phyloP scores from a whole-genome alignment of 768 basidiomycete genomes.

The Nidularia sp. region DNA sequence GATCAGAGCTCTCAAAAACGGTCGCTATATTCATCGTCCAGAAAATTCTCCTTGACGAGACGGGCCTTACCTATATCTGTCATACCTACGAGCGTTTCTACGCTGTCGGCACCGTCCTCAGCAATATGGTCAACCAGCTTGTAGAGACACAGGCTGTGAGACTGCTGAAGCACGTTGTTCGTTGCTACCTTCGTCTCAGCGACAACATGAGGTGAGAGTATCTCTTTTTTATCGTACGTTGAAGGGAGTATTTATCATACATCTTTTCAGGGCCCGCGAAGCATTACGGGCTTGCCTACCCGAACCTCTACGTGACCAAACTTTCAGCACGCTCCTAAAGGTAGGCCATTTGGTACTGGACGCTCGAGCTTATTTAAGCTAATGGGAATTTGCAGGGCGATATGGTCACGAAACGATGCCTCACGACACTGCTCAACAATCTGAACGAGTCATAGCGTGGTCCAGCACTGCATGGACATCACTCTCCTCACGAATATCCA shows the following conservation, averaged over 20 bases:
- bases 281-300: conserved; percentile 94
- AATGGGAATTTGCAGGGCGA: conserved; percentile 61
- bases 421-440: conserved; percentile 87
- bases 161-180: conserved; percentile 94
- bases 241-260: too few relatives aligned
- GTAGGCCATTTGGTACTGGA: conserved; percentile 29
- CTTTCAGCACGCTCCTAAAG: conserved; percentile 89
- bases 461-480: conserved; percentile 9
- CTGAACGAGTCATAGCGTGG: conserved; percentile 61
- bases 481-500: conserved; percentile 14
- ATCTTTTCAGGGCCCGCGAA: conserved; percentile 74
- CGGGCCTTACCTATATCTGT: conserved; percentile 96
- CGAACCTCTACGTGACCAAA: conserved; percentile 90
- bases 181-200: conserved; percentile 93
- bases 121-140: conserved; percentile 98
- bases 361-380: conserved; percentile 10
- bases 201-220: conserved; percentile 83
- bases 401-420: conserved; percentile 95
- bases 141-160: conserved; percentile 98
- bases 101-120: conserved; percentile 95
- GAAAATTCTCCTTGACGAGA: conserved; percentile 95
- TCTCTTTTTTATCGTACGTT: too few relatives aligned
- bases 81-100: conserved; percentile 99
- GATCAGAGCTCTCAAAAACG: conserved; percentile 96
- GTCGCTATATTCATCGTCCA: conserved; percentile 99